A percentile compares a stretch with the other conserved stretches of the same genome.
phyloP scores from a whole-genome alignment of 2,329 filamentous ascomycete genomes.

The Remersonia thermophila region DNA sequence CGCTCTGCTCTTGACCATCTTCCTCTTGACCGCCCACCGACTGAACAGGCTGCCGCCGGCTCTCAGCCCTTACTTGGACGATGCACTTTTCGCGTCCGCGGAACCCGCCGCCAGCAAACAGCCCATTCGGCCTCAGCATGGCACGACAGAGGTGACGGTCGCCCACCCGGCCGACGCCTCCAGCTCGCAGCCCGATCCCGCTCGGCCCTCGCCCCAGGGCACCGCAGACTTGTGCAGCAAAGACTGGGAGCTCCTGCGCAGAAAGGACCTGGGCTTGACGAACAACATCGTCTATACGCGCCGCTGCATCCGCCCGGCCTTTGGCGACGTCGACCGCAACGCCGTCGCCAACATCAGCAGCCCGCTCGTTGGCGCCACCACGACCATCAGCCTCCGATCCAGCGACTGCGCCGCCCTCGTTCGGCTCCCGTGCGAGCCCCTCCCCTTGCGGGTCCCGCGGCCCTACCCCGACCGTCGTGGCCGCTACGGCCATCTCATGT shows the following conservation, averaged over 20 bases:
- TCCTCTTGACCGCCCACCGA: slow-evolving; percentile 12
- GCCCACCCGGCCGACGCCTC: too few relatives aligned
- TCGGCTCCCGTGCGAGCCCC: slow-evolving; percentile 27
- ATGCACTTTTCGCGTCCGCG: too few relatives aligned
- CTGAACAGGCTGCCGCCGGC: slow-evolving; percentile 8
- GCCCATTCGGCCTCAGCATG: too few relatives aligned
- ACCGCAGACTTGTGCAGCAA: slow-evolving; percentile 1
- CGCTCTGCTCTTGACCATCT: slow-evolving; percentile 9
- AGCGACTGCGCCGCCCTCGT: slow-evolving; percentile 16
- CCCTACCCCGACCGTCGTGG: slow-evolving; percentile 25
- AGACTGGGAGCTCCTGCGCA: slow-evolving; percentile 15
- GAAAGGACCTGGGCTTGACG: slow-evolving; percentile 24
- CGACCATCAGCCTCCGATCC: slow-evolving; percentile 22
- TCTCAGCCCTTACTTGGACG: not conserved
- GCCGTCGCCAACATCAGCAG: slow-evolving; percentile 26
- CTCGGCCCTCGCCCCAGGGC: not conserved
- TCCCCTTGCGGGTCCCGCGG: slow-evolving; percentile 34
- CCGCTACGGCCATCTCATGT: slow-evolving; percentile 39
- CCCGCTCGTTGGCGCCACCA: slow-evolving; percentile 24
- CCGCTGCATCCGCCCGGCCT: slow-evolving; percentile 30
- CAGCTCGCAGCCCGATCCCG: not conserved
- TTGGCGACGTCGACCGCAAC: slow-evolving; percentile 25
- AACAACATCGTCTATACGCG: slow-evolving; percentile 32
- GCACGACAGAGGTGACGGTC: too few relatives aligned
- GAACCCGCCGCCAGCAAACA: too few relatives aligned